phyloP scores from a whole-genome alignment of 495 filamentous ascomycete species.

The Neurospora pannonica region DNA sequence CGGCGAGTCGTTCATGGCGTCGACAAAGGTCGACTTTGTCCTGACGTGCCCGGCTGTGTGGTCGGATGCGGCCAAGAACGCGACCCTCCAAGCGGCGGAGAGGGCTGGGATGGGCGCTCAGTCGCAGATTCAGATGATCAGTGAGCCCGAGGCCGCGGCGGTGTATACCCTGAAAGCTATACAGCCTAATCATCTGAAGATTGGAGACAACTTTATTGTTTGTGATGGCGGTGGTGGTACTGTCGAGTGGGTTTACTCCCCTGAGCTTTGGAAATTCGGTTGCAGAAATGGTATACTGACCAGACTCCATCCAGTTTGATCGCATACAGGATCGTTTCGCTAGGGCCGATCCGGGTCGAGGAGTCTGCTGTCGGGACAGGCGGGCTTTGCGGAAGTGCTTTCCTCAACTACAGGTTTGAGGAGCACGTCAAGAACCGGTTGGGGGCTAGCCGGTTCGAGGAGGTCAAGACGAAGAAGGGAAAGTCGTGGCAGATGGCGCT shows the following conservation, averaged over 20 bases:
- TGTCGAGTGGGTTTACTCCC: constrained; percentile 38
- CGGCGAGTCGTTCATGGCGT: constrained; percentile 51
- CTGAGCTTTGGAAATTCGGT: constrained; percentile 8
- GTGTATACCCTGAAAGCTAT: constrained; percentile 61
- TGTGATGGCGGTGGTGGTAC: constrained; percentile 76
- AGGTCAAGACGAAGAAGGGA: constrained; percentile 48
- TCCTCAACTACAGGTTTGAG: constrained; percentile 61
- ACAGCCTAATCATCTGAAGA: constrained; percentile 51
- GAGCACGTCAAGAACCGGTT: constrained; percentile 52
- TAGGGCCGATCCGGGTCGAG: constrained; percentile 49
- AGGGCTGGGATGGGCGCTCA: constrained; percentile 55
- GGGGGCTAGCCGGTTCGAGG: constrained; percentile 48
- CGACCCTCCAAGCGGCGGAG: constrained; percentile 55
- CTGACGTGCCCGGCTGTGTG: constrained; percentile 76
- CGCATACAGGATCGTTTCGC: constrained; percentile 53
- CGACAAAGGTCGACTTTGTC: constrained; percentile 56
- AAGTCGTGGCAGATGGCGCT: constrained; percentile 69
- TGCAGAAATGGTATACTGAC: constrained; percentile 17
- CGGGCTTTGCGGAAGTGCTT: constrained; percentile 57
- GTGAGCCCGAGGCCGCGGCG: constrained; percentile 68
- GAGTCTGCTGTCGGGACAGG: constrained; percentile 60
- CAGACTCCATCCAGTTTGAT: constrained; percentile 42
- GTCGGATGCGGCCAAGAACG: constrained; percentile 64
- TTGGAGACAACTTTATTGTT: constrained; percentile 64
- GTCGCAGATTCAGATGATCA: constrained; percentile 56